Evolutionary conservation across 306 rosid species (phyloP).

Genomic region (Acacia melanoxylon): DNA sequence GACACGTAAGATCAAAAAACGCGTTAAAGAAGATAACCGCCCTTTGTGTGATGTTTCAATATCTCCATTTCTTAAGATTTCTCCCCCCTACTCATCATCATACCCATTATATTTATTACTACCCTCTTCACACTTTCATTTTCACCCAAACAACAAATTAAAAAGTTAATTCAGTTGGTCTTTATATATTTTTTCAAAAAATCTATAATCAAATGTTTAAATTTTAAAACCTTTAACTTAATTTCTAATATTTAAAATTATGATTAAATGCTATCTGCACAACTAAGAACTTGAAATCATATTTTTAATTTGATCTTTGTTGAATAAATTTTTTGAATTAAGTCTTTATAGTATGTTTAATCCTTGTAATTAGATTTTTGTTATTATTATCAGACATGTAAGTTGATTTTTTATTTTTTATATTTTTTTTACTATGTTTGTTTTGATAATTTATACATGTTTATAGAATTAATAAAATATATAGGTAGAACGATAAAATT

Average conservation of each 20-base stretch:
- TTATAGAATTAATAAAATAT: neutral
- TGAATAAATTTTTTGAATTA: neutral
- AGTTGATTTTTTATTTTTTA: neutral
- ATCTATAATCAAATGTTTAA: neutral
- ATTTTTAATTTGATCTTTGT: neutral
- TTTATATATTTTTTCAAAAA: neutral
- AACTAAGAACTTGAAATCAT: neutral
- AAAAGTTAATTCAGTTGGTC: neutral
- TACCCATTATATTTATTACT: neutral
- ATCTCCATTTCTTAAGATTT: conserved; percentile 7
- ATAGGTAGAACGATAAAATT: neutral
- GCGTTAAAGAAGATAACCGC: conserved; percentile 49
- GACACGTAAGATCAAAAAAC: conserved; percentile 62
- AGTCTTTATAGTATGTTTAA: neutral
- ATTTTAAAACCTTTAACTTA: neutral
- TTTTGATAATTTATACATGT: neutral
- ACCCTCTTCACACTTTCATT: conserved; percentile 21
- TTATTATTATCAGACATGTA: neutral
- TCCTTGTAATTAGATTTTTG: neutral
- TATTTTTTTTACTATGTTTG: neutral
- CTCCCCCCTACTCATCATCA: conserved; percentile 8
- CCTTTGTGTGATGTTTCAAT: neutral
- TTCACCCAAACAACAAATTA: neutral
- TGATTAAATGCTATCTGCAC: neutral
- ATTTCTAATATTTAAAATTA: neutral